Evolutionary conservation across 2,329 filamentous ascomycete genomes (phyloP).

Genomic region (Exophiala xenobiotica): DNA sequence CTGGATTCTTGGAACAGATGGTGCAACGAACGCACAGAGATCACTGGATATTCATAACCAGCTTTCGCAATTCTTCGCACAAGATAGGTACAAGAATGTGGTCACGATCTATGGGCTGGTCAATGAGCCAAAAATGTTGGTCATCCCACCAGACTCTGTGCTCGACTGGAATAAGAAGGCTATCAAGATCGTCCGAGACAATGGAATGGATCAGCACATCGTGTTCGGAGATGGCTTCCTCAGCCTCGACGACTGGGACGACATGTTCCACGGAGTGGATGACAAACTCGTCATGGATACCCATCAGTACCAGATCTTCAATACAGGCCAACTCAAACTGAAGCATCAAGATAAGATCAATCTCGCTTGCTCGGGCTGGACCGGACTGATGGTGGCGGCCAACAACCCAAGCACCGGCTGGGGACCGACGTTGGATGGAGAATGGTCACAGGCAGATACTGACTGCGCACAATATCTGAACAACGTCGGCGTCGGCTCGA

Average conservation of each 20-base stretch:
- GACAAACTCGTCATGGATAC: conserved; percentile 81
- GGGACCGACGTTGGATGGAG: conserved; percentile 89
- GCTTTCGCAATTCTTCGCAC: conserved; percentile 87
- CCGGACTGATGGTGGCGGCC: conserved; percentile 69
- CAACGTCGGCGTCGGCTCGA: conserved; percentile 81
- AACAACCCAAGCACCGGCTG: conserved; percentile 66
- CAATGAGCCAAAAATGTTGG: conserved; percentile 90
- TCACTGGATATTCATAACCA: conserved; percentile 84
- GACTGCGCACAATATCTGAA: conserved; percentile 87
- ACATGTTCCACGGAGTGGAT: conserved; percentile 68
- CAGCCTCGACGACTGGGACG: conserved; percentile 87
- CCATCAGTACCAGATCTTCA: conserved; percentile 98
- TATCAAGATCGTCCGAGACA: conserved; percentile 69
- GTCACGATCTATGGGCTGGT: conserved; percentile 89
- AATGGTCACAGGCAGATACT: conserved; percentile 97
- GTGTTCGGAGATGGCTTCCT: conserved; percentile 95
- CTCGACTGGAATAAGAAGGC: conserved; percentile 76
- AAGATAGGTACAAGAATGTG: conserved; percentile 88
- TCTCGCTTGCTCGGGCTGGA: conserved; percentile 87
- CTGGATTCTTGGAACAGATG: conserved; percentile 91
- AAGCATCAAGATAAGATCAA: conserved; percentile 80
- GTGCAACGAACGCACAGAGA: conserved; percentile 72
- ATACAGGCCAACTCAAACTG: conserved; percentile 77
- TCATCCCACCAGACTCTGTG: conserved; percentile 62
- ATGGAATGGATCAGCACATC: conserved; percentile 70